A percentile compares a stretch with the other conserved stretches of the same genome.
Conservation (phyloP, 768 basidiomycete species). For the Auricularia cornea region DNA sequence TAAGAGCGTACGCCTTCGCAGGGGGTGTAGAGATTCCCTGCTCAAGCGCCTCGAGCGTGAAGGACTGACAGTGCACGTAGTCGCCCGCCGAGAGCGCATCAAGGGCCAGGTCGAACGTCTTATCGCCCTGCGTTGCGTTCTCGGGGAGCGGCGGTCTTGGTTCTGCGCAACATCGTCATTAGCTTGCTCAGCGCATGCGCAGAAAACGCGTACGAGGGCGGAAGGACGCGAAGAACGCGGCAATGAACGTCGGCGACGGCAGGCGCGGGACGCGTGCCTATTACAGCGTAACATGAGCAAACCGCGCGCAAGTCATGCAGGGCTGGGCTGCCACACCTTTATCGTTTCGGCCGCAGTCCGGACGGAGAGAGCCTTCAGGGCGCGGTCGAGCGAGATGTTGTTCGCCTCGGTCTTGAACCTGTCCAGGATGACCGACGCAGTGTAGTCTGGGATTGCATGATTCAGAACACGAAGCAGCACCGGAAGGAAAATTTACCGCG, state of each 20-base stretch:
- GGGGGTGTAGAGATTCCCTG: slow-evolving; percentile 73
- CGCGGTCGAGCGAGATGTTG: slow-evolving; percentile 80
- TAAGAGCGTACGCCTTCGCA: slow-evolving; percentile 80
- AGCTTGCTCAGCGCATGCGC: too few relatives aligned
- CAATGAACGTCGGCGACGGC: slow-evolving; percentile 86
- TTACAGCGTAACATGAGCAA: neutral
- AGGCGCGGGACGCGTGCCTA: slow-evolving; percentile 71
- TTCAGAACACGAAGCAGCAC: slow-evolving; percentile 10
- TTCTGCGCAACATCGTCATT: too few relatives aligned
- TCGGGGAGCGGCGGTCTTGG: slow-evolving; percentile 66
- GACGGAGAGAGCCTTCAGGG: slow-evolving; percentile 72
- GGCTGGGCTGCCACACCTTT: slow-evolving; percentile 30
- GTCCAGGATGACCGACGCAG: slow-evolving; percentile 92
- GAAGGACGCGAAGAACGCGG: slow-evolving; percentile 96
- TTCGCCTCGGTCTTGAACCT: slow-evolving; percentile 80
- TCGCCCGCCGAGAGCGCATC: slow-evolving; percentile 79
- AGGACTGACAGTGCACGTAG: slow-evolving; percentile 56
- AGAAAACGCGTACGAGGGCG: slow-evolving; percentile 55
- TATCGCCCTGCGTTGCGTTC: slow-evolving; percentile 68
- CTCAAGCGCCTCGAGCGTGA: slow-evolving; percentile 73
- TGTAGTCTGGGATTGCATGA: slow-evolving; percentile 60
- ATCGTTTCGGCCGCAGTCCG: slow-evolving; percentile 69
- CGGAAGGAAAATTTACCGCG: slow-evolving; percentile 46
- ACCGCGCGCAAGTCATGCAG: neutral
- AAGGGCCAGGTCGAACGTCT: slow-evolving; percentile 70